These are phyloP conservation scores for Leishmania tropica DNA, from an alignment of 208 protist species.

Conservation along the genomic window DNA sequence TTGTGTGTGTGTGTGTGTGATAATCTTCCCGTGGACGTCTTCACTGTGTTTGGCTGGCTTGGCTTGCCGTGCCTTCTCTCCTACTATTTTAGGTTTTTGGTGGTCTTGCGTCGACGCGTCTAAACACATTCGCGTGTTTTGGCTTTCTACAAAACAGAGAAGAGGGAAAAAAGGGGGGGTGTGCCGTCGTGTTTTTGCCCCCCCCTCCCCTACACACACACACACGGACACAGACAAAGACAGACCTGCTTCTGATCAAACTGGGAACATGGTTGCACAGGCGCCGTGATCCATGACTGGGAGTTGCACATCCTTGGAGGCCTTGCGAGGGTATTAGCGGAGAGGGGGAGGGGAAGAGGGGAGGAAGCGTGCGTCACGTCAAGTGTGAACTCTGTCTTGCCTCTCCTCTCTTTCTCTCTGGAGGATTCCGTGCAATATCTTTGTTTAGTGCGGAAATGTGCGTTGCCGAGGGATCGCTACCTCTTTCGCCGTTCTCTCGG, in stretches of 20 bases:
- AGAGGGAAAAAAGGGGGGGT: not conserved
- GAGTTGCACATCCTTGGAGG: not conserved
- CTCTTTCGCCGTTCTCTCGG: not conserved
- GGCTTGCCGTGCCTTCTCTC: not conserved
- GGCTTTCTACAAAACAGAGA: not conserved
- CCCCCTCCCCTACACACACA: not conserved
- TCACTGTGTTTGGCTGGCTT: not conserved
- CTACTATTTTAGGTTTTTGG: not conserved
- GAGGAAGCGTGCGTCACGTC: not conserved
- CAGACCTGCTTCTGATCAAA: not conserved
- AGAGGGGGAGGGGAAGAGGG: not conserved
- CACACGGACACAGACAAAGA: not conserved
- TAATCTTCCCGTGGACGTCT: not conserved
- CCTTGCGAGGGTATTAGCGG: not conserved
- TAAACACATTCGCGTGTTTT: not conserved
- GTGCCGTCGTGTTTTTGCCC: not conserved
- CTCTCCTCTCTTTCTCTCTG: conserved; percentile 11
- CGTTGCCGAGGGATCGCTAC: not conserved
- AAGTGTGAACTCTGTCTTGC: not conserved
- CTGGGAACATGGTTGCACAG: not conserved
- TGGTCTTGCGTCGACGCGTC: not conserved
- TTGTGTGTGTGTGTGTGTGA: not conserved
- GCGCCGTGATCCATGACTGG: not conserved
- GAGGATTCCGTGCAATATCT: not conserved
- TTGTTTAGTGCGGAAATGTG: not conserved